Evolutionary conservation across 2,329 filamentous ascomycete genomes (phyloP).

Genomic region (Verticillium zaregamsianum): DNA sequence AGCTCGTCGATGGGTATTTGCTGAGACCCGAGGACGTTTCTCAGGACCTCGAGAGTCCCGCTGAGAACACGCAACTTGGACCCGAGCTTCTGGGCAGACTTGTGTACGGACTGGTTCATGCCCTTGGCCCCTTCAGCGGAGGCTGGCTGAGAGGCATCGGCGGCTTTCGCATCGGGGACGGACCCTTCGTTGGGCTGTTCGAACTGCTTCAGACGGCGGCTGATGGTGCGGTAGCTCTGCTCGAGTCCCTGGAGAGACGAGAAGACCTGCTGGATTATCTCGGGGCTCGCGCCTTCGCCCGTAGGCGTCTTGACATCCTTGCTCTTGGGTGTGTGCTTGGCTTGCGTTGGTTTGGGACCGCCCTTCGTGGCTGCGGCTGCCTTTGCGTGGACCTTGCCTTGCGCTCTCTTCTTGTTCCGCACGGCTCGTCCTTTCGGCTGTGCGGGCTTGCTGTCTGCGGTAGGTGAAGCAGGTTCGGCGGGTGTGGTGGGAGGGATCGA

Average conservation of each 20-base stretch:
- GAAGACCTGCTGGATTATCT: slow-evolving; percentile 7
- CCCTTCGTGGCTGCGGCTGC: not conserved
- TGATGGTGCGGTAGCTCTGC: slow-evolving; percentile 2
- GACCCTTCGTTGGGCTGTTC: not conserved
- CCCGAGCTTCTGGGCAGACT: not conserved
- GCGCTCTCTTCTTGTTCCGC: slow-evolving; percentile 7
- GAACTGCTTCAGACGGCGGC: not conserved
- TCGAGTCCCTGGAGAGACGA: slow-evolving; percentile 6
- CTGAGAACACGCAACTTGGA: slow-evolving; percentile 23
- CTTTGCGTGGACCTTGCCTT: not conserved
- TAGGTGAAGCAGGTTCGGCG: not conserved
- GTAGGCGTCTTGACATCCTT: slow-evolving; percentile 4
- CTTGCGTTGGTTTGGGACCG: slow-evolving; percentile 9
- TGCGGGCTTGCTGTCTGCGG: not conserved
- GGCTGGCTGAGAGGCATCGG: not conserved
- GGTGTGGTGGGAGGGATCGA: not conserved
- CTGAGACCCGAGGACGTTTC: slow-evolving; percentile 29
- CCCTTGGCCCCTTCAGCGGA: not conserved
- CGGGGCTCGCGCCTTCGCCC: slow-evolving; percentile 1
- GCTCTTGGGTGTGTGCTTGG: slow-evolving; percentile 2
- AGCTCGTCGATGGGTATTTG: slow-evolving; percentile 11
- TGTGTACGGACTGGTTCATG: not conserved
- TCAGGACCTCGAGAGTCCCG: slow-evolving; percentile 31
- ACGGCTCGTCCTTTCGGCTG: not conserved
- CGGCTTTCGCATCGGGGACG: not conserved